phyloP scores from a whole-genome alignment of 129 eudicot genomes.

The Arctium minus region DNA sequence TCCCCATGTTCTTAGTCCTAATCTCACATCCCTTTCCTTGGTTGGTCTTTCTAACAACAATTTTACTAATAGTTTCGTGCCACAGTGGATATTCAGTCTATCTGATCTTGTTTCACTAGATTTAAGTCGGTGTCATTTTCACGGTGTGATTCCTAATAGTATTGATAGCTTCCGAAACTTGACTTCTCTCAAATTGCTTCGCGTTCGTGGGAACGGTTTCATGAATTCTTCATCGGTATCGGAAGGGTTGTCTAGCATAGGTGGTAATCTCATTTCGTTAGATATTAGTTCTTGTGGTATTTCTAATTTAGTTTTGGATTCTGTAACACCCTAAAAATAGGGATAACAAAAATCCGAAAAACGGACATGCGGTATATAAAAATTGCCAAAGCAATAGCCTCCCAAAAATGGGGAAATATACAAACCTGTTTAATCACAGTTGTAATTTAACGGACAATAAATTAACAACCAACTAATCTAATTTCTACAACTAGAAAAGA shows the following conservation, averaged over 20 bases:
- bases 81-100: not conserved
- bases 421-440: too few species aligned
- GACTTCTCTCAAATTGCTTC: not conserved
- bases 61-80: too few species aligned
- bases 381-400: too few species aligned
- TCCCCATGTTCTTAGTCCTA: not conserved
- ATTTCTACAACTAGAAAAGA: too few species aligned
- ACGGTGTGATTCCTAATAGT: not conserved
- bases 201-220: not conserved
- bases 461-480: too few species aligned
- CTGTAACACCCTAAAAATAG: too few species aligned
- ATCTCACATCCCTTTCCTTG: not conserved
- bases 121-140: not conserved
- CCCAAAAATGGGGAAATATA: too few species aligned
- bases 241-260: not conserved
- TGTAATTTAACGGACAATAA: too few species aligned
- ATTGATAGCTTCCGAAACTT: not conserved
- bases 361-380: too few species aligned
- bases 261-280: constrained; percentile 5
- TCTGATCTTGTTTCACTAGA: not conserved
- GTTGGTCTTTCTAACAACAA: too few species aligned
- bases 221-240: not conserved
- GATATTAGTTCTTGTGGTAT: not conserved
- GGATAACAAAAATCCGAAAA: too few species aligned
- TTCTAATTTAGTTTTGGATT: not conserved